phyloP scores from a whole-genome alignment of 768 basidiomycete genomes.

The Phaeotremella fagi region DNA sequence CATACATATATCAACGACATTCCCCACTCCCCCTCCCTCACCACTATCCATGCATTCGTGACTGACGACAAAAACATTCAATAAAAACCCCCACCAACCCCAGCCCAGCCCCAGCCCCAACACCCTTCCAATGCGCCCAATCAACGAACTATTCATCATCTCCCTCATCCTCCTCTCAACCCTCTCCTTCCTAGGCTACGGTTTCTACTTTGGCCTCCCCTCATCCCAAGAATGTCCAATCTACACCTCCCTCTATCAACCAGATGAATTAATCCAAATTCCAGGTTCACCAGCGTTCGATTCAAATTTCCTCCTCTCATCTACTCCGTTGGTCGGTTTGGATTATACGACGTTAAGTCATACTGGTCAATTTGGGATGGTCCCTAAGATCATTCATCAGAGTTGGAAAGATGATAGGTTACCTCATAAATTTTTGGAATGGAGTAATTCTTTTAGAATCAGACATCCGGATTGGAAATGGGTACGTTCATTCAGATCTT shows the following conservation, averaged over 20 bases:
- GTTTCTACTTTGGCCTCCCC: neutral
- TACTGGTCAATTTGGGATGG: neutral
- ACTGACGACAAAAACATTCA: too few species aligned
- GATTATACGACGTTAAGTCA: neutral
- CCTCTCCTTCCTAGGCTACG: neutral
- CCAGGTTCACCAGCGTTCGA: neutral
- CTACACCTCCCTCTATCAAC: neutral
- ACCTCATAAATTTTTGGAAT: constrained; percentile 14
- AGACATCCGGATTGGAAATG: constrained; percentile 18
- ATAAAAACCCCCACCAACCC: too few species aligned
- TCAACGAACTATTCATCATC: neutral
- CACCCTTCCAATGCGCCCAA: neutral
- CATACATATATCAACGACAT: too few species aligned
- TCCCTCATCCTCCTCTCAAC: neutral
- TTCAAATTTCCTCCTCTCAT: neutral
- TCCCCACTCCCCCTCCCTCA: too few species aligned
- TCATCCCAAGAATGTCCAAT: neutral
- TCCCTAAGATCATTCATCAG: constrained; percentile 22
- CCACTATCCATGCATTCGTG: too few species aligned
- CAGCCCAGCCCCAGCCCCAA: too few species aligned
- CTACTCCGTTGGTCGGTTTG: neutral
- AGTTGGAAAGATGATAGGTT: constrained; percentile 19
- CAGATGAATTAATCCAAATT: neutral
- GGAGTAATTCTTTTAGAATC: constrained; percentile 12
- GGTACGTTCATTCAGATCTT: constrained; percentile 4